Base-by-base conservation (phyloP, 352 stramenopile genomes). In the Elongisporangium anandrum region DNA sequence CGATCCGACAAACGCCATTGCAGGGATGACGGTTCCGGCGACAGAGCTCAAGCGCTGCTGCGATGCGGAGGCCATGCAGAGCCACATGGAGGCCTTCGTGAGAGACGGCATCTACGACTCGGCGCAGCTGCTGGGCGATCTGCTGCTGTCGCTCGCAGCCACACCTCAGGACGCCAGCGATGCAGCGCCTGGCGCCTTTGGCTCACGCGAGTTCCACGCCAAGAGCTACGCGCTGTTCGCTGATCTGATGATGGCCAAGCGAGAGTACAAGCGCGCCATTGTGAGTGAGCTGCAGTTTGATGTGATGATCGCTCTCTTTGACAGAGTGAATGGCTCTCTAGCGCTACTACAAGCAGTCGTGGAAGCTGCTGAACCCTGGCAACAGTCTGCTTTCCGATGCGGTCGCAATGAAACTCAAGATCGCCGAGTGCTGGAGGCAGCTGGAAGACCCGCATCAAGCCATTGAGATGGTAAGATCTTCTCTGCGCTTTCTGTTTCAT, bases 221-320 rank as follows among this genome's bases (percentile, higher is more conserved):
- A 80, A 79, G 29, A 85, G 67, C 17, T 71, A 78, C 50, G 59
- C 64, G 13, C 66, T 92, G 19, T 87, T 88, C 70, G 85, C 68
- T 20, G 85, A 94, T 60, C 62, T 90, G 59, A 71, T 94, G 53
- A 48, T 81, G n/a, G 61, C 60, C 38, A 90, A 86, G 53, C 69
- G 70, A 49, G 85, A 94, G 58, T 83, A 73, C 62, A 85, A 85
- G 47, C 82, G 82, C 52, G 85, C 85, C 15, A 81, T 92, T 64
- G 85, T 94, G 59, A 61, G 76, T 68, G 5, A 8, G 13, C 52
- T 9, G 22, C 39, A 38, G 6, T 64, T 2, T 9, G 19, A 4
- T 41, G 9, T 4, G 29, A 41, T 15, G 1, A 8, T 41, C 5
- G 5, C 29, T 65, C 50, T 17, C 21, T 26, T 9, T 26, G 15